Base-by-base conservation (phyloP, 2,329 filamentous ascomycete species). In the Colletotrichum somersetense region DNA sequence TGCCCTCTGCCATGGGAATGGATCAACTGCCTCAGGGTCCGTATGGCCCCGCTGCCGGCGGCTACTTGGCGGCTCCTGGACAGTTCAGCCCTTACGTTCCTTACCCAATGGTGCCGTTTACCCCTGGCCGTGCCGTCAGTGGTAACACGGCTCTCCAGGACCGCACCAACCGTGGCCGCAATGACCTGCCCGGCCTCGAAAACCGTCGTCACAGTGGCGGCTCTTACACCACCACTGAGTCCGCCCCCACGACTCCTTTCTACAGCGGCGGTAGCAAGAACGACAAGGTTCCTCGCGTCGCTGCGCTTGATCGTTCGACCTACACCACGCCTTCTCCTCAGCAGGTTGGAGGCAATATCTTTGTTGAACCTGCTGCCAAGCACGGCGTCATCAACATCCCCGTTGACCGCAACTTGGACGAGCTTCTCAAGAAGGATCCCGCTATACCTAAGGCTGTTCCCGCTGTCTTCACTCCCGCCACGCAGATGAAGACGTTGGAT, bases 371-470 rank as follows among this genome's bases (percentile, higher is more conserved):
- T 20, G 78, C 79, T 67, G 75, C 80, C 20, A 89, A 89, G 79
- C 77, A 81, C 44, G 71, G 80, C 75, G 64, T 77, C 33, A 75
- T 79, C 44, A 75, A 80, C 48, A 76, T 81, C 56, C 77, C 81
- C 16, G 75, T 83, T 3, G 88, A 89, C 46, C 83, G 84, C 30
- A 84, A 85, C 52, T 80, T 95, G 63, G 90, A 94, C 68, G 88
- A 88, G 26, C 82, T 95, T 61, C 85, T 93, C 55, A 86, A 91
- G 77, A 89, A 93, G 78, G 91, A 95, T n/a, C 96, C 96, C 23
- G 83, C 91, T 0, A 93, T 99, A 74, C 96, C 96, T 26, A 89
- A 89, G 74, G 96, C 96, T 62, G 95, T 99, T 57, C 96, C 96
- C 20, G 96, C 96, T 8, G 91, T 95, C 75, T 95, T 93, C 79